phyloP scores from a whole-genome alignment of 805 yeast genomes.

The Candida oleophila region DNA sequence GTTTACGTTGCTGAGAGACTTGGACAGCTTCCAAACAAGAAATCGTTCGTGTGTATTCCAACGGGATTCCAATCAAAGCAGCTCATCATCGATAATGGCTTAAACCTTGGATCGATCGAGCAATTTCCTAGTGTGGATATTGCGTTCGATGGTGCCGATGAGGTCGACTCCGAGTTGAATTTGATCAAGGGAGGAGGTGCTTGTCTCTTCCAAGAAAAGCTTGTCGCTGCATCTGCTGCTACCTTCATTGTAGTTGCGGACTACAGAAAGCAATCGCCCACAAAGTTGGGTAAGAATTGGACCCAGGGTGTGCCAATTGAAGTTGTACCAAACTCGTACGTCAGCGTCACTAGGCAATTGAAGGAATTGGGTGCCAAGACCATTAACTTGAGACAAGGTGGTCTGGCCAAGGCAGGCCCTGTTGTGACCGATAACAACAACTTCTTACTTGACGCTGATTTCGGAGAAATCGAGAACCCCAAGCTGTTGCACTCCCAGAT shows the following conservation, averaged over 20 bases:
- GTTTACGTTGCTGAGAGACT: conserved; percentile 95
- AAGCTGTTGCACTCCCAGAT: conserved; percentile 58
- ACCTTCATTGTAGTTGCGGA: conserved; percentile 90
- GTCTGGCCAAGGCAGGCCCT: conserved; percentile 94
- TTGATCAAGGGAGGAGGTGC: conserved; percentile 99
- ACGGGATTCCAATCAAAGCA: conserved; percentile 96
- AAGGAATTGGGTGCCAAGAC: conserved; percentile 58
- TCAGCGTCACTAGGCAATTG: conserved; percentile 69
- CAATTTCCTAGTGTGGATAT: conserved; percentile 81
- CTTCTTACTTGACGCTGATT: conserved; percentile 89
- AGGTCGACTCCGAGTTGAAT: conserved; percentile 77
- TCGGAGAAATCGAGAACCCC: conserved; percentile 66
- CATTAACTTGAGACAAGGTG: conserved; percentile 78
- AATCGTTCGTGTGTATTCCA: conserved; percentile 75
- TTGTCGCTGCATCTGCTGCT: conserved; percentile 79
- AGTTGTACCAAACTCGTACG: conserved; percentile 85
- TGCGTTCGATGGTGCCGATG: conserved; percentile 99
- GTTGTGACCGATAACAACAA: conserved; percentile 94
- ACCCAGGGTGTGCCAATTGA: conserved; percentile 92
- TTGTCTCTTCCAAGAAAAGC: conserved; percentile 92
- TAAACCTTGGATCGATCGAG: conserved; percentile 77
- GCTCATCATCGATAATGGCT: conserved; percentile 77
- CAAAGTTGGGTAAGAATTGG: conserved; percentile 77
- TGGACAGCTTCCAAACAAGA: conserved; percentile 61
- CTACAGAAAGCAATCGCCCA: conserved; percentile 73